A percentile compares a stretch with the other conserved stretches of the same genome.
Conservation (phyloP, 192 early-diverging fungal genomes). For the Piromyces finnis region DNA sequence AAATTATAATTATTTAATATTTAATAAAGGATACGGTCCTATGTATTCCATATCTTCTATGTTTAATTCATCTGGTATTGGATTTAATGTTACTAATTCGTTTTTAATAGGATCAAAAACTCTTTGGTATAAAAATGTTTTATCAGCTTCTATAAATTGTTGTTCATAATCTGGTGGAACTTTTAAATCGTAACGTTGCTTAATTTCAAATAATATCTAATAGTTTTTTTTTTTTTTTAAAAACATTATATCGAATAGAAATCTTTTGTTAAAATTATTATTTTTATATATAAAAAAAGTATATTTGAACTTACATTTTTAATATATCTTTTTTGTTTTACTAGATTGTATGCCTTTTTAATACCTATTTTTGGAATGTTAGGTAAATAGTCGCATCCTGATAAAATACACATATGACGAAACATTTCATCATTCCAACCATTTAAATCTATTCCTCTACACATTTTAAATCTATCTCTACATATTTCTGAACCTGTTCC, state of each 20-base stretch:
- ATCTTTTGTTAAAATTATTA: too few species aligned
- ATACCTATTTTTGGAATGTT: slow-evolving; percentile 73
- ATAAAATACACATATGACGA: slow-evolving; percentile 84
- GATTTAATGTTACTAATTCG: not conserved
- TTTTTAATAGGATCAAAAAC: slow-evolving; percentile 54
- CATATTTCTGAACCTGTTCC: not conserved
- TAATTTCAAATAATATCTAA: slow-evolving; percentile 9
- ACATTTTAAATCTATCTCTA: not conserved
- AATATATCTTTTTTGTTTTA: not conserved
- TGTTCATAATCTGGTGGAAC: slow-evolving; percentile 49
- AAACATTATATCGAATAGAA: too few species aligned
- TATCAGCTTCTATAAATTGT: slow-evolving; percentile 53
- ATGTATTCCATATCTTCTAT: slow-evolving; percentile 1
- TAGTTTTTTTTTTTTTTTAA: too few species aligned
- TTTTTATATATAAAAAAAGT: too few species aligned
- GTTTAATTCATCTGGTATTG: not conserved
- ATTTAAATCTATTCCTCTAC: not conserved
- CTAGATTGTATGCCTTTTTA: slow-evolving; percentile 46
- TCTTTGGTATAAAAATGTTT: slow-evolving; percentile 75
- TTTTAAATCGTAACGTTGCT: slow-evolving; percentile 22
- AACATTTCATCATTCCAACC: slow-evolving; percentile 19
- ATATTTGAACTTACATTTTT: slow-evolving; percentile 9
- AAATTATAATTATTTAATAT: not conserved
- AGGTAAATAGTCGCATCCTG: slow-evolving; percentile 91
- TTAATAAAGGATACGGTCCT: slow-evolving; percentile 5